These are phyloP conservation scores for Sugiyamaella lignohabitans DNA, from an alignment of 805 yeast species.

Conservation along the genomic window DNA sequence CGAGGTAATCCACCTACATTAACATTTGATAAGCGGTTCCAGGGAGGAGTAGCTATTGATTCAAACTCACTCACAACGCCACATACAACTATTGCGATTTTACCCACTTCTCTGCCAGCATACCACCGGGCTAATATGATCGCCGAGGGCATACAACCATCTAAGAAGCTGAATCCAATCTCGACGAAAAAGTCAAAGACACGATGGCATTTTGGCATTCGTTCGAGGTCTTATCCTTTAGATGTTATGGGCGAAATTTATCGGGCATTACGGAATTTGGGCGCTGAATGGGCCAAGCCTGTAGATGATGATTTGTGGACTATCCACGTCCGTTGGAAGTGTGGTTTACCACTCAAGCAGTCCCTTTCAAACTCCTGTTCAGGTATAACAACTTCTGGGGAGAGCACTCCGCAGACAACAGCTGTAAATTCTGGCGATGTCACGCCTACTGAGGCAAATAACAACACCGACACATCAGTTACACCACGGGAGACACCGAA, in stretches of 20 bases:
- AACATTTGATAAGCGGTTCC: slow-evolving; percentile 35
- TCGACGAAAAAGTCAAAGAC: slow-evolving; percentile 82
- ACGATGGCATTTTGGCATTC: slow-evolving; percentile 97
- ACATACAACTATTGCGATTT: slow-evolving; percentile 78
- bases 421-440: not conserved
- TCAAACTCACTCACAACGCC: slow-evolving; percentile 38
- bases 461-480: slow-evolving; percentile 1
- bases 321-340: slow-evolving; percentile 89
- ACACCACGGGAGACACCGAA: too few species aligned
- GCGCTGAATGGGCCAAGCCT: slow-evolving; percentile 97
- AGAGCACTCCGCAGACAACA: slow-evolving; percentile 3
- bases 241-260: slow-evolving; percentile 99
- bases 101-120: slow-evolving; percentile 91
- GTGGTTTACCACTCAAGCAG: slow-evolving; percentile 28
- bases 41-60: slow-evolving; percentile 23
- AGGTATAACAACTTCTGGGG: slow-evolving; percentile 1
- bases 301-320: slow-evolving; percentile 95
- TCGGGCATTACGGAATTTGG: slow-evolving; percentile 84
- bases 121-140: slow-evolving; percentile 92
- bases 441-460: not conserved
- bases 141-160: slow-evolving; percentile 44
- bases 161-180: slow-evolving; percentile 34
- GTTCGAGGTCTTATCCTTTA: slow-evolving; percentile 91
- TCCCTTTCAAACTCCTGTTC: not conserved
- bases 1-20: slow-evolving; percentile 33